A percentile compares a stretch with the other conserved stretches of the same genome.
These are phyloP conservation scores for Rhynchospora tenuis DNA, from an alignment of 176 grass and related monocot species.

Conservation along the genomic window DNA sequence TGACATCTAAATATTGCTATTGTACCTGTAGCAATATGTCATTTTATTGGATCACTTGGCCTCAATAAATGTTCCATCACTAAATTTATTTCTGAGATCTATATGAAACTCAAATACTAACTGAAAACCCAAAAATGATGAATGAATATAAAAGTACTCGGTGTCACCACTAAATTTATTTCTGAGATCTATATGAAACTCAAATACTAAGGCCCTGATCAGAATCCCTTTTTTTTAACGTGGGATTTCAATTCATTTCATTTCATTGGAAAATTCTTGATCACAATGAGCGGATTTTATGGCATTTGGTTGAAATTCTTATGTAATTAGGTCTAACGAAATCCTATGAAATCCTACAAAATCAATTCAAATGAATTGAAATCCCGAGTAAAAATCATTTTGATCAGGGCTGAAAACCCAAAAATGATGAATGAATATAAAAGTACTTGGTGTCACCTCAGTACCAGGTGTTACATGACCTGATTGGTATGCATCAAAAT, in stretches of 20 bases:
- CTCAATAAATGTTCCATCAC: neutral
- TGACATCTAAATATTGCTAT: neutral
- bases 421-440: neutral
- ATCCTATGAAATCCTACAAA: no score
- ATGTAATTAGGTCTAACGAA: no score
- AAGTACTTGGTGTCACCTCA: neutral
- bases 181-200: neutral
- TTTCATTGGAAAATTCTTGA: no score
- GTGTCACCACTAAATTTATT: neutral
- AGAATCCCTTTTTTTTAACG: no score
- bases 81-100: neutral
- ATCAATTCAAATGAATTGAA: no score
- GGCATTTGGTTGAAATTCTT: no score
- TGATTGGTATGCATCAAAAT: neutral
- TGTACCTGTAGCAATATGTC: neutral
- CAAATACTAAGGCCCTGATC: no score
- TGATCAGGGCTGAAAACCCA: no score
- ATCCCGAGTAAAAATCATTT: no score
- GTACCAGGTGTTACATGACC: neutral
- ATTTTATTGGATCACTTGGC: neutral
- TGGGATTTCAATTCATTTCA: no score
- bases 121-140: neutral
- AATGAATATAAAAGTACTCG: neutral
- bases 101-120: neutral
- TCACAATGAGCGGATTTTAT: no score